These are phyloP conservation scores for Podila minutissima DNA, from an alignment of 192 early-diverging fungal genomes.

Conservation along the genomic window DNA sequence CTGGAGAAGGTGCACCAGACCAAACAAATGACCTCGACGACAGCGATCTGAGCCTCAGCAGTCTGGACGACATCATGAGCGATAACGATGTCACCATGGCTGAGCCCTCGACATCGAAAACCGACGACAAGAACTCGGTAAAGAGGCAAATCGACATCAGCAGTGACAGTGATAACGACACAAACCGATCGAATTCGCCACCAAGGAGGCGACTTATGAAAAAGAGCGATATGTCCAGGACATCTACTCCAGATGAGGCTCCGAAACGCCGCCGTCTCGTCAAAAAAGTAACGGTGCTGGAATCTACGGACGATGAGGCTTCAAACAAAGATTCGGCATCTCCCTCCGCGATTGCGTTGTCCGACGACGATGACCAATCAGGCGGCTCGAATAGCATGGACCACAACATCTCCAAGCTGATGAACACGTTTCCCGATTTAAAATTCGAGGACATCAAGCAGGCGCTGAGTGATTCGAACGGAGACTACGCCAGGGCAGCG, in stretches of 20 bases:
- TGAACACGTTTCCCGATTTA: constrained; percentile 22
- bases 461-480: constrained; percentile 6
- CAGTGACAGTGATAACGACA: constrained; percentile 10
- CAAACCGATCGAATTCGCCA: neutral
- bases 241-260: neutral
- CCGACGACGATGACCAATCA: constrained; percentile 21
- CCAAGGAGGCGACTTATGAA: constrained; percentile 24
- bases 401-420: constrained; percentile 16
- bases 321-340: neutral
- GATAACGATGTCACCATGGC: constrained; percentile 21
- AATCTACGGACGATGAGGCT: neutral
- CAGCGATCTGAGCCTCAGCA: constrained; percentile 34
- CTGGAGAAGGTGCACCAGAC: constrained; percentile 18
- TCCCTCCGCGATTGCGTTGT: neutral
- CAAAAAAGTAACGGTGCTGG: neutral
- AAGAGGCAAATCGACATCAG: constrained; percentile 30
- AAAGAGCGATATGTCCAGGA: constrained; percentile 1
- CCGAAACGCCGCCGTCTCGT: constrained; percentile 33
- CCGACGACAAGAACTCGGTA: neutral
- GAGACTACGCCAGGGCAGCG: constrained; percentile 23
- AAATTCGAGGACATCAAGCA: constrained; percentile 16
- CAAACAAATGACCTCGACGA: neutral
- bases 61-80: constrained; percentile 11
- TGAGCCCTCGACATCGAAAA: neutral
- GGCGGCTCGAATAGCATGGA: constrained; percentile 10